Evolutionary conservation across 2,329 filamentous ascomycete species (phyloP).

Genomic region (Aspergillus thermomutatus): DNA sequence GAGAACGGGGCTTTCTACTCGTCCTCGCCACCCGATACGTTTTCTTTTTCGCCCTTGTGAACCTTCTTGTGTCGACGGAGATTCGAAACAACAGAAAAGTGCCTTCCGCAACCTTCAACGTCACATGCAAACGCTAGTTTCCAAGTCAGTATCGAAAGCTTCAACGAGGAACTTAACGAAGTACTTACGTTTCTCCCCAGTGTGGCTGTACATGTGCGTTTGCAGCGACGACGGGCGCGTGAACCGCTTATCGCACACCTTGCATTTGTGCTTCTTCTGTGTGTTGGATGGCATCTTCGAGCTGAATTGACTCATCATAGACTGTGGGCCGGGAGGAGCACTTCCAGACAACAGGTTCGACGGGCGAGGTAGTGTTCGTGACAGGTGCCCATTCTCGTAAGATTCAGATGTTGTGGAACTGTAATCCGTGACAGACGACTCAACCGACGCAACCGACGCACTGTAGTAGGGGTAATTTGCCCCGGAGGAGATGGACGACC

Average conservation of each 20-base stretch:
- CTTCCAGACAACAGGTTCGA: slow-evolving; percentile 60
- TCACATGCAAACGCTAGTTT: slow-evolving; percentile 82
- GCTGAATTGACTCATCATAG: slow-evolving; percentile 98
- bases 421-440: slow-evolving; percentile 86
- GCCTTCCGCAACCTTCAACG: slow-evolving; percentile 88
- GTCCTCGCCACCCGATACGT: slow-evolving; percentile 39
- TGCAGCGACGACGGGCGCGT: slow-evolving; percentile 91
- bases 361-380: slow-evolving; percentile 79
- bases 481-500: slow-evolving; percentile 85
- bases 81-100: slow-evolving; percentile 97
- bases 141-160: slow-evolving; percentile 16
- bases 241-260: slow-evolving; percentile 97
- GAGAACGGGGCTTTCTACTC: slow-evolving; percentile 25
- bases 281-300: slow-evolving; percentile 94
- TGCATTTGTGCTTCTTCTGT: slow-evolving; percentile 99
- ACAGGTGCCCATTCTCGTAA: slow-evolving; percentile 69
- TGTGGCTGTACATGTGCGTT: slow-evolving; percentile 98
- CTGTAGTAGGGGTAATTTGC: slow-evolving; percentile 84
- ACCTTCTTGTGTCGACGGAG: slow-evolving; percentile 92
- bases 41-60: slow-evolving; percentile 65
- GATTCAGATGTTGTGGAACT: slow-evolving; percentile 81
- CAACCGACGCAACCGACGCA: slow-evolving; percentile 65
- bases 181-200: slow-evolving; percentile 91
- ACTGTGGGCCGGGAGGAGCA: slow-evolving; percentile 79
- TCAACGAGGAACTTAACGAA: not conserved